These are phyloP conservation scores for Fraxinus ornus DNA, from an alignment of 305 asterid species.

Conservation along the genomic window DNA sequence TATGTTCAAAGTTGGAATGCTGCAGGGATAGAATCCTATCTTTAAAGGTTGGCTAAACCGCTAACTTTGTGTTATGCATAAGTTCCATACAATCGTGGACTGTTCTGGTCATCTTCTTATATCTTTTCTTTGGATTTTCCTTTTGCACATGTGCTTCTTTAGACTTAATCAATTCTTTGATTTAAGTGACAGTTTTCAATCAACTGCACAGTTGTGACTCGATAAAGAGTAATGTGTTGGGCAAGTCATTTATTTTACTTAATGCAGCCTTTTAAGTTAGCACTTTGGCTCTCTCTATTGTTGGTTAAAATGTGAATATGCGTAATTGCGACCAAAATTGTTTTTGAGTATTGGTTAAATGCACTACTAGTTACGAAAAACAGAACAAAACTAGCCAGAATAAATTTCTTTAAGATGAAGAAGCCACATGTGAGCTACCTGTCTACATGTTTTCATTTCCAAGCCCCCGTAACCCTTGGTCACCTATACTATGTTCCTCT, in stretches of 20 bases:
- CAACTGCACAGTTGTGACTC: neutral
- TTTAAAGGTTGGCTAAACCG: slow-evolving; percentile 48
- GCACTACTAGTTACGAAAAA: neutral
- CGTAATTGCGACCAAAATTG: neutral
- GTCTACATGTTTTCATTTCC: neutral
- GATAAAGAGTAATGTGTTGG: neutral
- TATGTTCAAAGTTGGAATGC: slow-evolving; percentile 84
- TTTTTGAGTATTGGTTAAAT: neutral
- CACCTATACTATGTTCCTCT: neutral
- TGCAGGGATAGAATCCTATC: slow-evolving; percentile 72
- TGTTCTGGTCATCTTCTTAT: neutral
- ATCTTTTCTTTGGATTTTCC: neutral
- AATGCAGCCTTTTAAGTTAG: neutral
- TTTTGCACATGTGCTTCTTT: neutral
- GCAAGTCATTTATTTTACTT: neutral
- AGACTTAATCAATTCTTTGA: neutral
- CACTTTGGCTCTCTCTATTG: neutral
- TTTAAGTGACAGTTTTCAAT: neutral
- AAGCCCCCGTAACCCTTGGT: neutral
- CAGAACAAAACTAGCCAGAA: neutral
- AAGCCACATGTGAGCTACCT: neutral
- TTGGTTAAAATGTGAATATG: neutral
- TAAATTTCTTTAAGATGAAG: neutral
- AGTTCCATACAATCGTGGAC: neutral
- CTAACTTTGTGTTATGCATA: slow-evolving; percentile 14